These are phyloP conservation scores for Phoma sp. DNA, from an alignment of 2,329 filamentous ascomycete species.

Conservation along the genomic window DNA sequence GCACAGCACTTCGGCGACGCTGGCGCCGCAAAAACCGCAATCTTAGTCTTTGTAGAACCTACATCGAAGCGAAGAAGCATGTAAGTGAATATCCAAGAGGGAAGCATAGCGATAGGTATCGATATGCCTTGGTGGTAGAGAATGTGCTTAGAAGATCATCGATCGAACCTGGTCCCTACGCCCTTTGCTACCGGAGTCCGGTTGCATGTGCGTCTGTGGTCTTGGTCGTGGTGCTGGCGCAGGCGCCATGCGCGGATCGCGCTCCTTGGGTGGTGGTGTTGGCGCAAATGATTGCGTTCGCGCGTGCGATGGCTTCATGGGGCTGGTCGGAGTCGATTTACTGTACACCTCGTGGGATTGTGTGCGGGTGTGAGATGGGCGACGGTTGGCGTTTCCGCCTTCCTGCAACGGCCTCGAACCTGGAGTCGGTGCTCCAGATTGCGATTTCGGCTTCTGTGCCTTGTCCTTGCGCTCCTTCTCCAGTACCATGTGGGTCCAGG, in stretches of 20 bases:
- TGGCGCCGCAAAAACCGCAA: conserved; percentile 27
- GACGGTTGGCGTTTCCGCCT: conserved; percentile 20
- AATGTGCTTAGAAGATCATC: conserved; percentile 49
- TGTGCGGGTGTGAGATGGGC: conserved; percentile 37
- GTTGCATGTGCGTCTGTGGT: conserved; percentile 34
- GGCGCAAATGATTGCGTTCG: conserved; percentile 43
- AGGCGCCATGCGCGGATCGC: conserved; percentile 33
- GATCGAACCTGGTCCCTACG: conserved; percentile 52
- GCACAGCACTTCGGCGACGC: conserved; percentile 14
- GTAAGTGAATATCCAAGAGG: conserved; percentile 35
- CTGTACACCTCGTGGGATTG: conserved; percentile 40
- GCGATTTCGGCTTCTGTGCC: conserved; percentile 26
- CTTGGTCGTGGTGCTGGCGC: conserved; percentile 42
- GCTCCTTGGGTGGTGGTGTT: conserved; percentile 43
- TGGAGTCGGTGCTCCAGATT: conserved; percentile 30
- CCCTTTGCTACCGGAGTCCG: conserved; percentile 20
- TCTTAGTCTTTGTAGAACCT: conserved; percentile 35
- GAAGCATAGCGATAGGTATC: conserved; percentile 29
- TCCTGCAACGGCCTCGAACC: conserved; percentile 34
- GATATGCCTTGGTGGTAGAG: conserved; percentile 30
- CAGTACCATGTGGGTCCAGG: conserved; percentile 70
- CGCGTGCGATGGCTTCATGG: conserved; percentile 39
- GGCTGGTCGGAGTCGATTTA: conserved; percentile 39
- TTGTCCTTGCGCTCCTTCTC: conserved; percentile 52
- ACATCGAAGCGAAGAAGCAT: conserved; percentile 35